A percentile compares a stretch with the other conserved stretches of the same genome.
phyloP scores from a whole-genome alignment of 495 filamentous ascomycete genomes.

The Polyplosphaeria fusca region DNA sequence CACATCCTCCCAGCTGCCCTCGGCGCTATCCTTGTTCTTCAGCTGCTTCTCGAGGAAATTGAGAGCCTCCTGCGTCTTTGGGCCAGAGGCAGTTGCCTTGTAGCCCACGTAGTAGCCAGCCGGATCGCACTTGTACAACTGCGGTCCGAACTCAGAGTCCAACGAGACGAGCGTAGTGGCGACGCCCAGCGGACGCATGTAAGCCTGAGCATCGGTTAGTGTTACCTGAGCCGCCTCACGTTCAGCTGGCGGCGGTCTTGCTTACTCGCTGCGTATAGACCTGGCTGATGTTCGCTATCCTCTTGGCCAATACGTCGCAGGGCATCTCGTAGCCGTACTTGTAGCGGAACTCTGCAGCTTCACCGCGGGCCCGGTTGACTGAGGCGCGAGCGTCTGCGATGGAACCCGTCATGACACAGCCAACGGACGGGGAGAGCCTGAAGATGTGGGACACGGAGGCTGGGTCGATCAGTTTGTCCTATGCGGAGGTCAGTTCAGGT shows the following conservation, averaged over 20 bases:
- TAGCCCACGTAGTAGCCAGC: slow-evolving; percentile 97
- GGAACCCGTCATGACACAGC: slow-evolving; percentile 97
- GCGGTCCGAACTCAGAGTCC: slow-evolving; percentile 88
- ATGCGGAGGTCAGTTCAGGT: slow-evolving; percentile 3
- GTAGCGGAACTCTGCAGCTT: slow-evolving; percentile 97
- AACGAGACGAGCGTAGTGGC: slow-evolving; percentile 91
- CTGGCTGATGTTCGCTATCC: slow-evolving; percentile 97
- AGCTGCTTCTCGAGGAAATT: slow-evolving; percentile 99
- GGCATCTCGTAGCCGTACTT: slow-evolving; percentile 99
- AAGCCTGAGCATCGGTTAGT: slow-evolving; percentile 61
- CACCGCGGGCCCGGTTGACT: slow-evolving; percentile 84
- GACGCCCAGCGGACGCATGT: slow-evolving; percentile 96
- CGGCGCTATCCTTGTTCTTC: slow-evolving; percentile 96
- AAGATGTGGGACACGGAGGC: slow-evolving; percentile 96
- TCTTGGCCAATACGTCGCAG: slow-evolving; percentile 91
- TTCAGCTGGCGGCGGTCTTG: slow-evolving; percentile 18
- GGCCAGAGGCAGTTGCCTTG: slow-evolving; percentile 94
- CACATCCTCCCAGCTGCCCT: slow-evolving; percentile 94
- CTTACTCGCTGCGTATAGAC: slow-evolving; percentile 96
- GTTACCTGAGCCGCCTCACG: slow-evolving; percentile 2
- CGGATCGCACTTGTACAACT: slow-evolving; percentile 97
- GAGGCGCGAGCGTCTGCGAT: slow-evolving; percentile 95
- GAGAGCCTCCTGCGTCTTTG: slow-evolving; percentile 96
- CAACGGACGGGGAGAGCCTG: slow-evolving; percentile 91
- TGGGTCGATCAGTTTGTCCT: slow-evolving; percentile 99